Conservation (phyloP, 352 stramenopile species). For the Globisporangium radiosum region DNA sequence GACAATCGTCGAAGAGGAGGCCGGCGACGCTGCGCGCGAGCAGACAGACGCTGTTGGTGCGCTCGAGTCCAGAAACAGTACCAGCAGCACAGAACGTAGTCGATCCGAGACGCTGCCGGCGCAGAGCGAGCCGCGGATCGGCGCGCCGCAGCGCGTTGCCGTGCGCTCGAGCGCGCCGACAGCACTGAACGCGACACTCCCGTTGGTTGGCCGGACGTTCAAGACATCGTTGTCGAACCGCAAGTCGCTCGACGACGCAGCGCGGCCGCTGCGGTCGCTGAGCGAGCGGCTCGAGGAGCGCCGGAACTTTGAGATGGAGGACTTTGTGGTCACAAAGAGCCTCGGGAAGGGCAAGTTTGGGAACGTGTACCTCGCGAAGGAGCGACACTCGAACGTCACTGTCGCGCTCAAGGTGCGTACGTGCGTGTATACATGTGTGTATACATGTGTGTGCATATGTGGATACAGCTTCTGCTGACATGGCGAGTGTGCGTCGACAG, state of each 20-base stretch:
- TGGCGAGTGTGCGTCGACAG: conserved; percentile 12
- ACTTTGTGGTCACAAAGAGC: conserved; percentile 75
- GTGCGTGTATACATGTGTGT: background rate
- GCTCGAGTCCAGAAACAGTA: background rate
- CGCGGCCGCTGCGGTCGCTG: conserved; percentile 26
- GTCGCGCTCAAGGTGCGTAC: conserved; percentile 72
- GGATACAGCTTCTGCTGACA: background rate
- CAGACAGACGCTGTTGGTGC: background rate
- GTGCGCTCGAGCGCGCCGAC: conserved; percentile 18
- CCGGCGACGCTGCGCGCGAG: background rate
- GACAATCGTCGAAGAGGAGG: conserved; percentile 21
- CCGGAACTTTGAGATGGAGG: conserved; percentile 65
- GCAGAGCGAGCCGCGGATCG: conserved; percentile 8
- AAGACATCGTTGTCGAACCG: conserved; percentile 19
- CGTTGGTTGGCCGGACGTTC: conserved; percentile 12
- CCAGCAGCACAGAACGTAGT: background rate
- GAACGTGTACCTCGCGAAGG: conserved; percentile 78
- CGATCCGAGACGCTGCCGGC: conserved; percentile 4
- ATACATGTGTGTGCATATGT: background rate
- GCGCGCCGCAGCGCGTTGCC: conserved; percentile 30
- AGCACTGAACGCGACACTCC: conserved; percentile 13
- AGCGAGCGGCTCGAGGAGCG: conserved; percentile 42
- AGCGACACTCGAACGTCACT: conserved; percentile 53
- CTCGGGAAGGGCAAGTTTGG: conserved; percentile 83
- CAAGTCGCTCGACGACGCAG: conserved; percentile 37